These are phyloP conservation scores for Lactarius tabidus DNA, from an alignment of 768 basidiomycete genomes.

Conservation along the genomic window DNA sequence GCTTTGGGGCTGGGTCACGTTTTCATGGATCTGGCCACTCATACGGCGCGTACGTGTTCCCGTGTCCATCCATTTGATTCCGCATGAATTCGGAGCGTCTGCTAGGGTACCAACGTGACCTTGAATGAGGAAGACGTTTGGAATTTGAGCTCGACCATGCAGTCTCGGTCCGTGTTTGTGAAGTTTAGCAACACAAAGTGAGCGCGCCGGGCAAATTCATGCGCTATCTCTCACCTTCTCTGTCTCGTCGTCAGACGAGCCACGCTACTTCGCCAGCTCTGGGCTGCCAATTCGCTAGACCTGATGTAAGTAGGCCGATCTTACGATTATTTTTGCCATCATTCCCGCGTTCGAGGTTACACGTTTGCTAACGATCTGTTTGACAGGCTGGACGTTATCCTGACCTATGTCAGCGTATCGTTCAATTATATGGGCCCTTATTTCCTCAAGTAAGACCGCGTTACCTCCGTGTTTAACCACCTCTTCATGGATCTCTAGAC, in stretches of 20 bases:
- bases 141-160: slow-evolving; percentile 62
- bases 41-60: slow-evolving; percentile 41
- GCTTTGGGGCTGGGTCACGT: slow-evolving; percentile 68
- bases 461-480: background rate
- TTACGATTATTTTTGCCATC: background rate
- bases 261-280: slow-evolving; percentile 43
- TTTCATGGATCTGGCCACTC: slow-evolving; percentile 67
- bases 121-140: slow-evolving; percentile 71
- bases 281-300: slow-evolving; percentile 45
- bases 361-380: background rate
- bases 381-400: slow-evolving; percentile 49
- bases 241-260: slow-evolving; percentile 21
- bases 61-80: background rate
- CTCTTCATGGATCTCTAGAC: slow-evolving; percentile 28
- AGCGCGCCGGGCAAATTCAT: background rate
- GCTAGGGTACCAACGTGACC: slow-evolving; percentile 44
- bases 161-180: slow-evolving; percentile 59
- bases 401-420: slow-evolving; percentile 64
- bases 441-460: slow-evolving; percentile 57
- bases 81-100: background rate
- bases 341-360: background rate
- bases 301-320: slow-evolving; percentile 29
- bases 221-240: background rate
- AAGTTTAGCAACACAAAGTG: slow-evolving; percentile 38
- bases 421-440: slow-evolving; percentile 82